Evolutionary conservation across 352 stramenopile genomes (phyloP).

Genomic region (Phytophthora macrochlamydospora): DNA sequence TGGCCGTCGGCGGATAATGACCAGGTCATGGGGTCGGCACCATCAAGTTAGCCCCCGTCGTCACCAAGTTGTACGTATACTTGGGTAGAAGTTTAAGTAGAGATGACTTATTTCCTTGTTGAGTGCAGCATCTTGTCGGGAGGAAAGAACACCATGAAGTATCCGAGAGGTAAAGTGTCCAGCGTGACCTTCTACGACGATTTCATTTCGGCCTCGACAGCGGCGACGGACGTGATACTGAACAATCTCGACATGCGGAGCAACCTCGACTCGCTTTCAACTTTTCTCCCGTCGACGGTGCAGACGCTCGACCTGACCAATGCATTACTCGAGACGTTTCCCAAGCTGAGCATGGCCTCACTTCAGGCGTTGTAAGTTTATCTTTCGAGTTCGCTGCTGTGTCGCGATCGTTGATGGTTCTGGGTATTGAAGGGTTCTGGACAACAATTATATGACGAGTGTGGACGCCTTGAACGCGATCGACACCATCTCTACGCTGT

Average conservation of each 20-base stretch:
- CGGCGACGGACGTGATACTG: conserved; percentile 32
- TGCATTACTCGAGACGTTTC: conserved; percentile 29
- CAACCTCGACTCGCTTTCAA: conserved; percentile 15
- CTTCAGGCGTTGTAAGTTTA: conserved; percentile 26
- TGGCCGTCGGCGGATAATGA: conserved; percentile 40
- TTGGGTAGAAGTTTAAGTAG: too few relatives aligned
- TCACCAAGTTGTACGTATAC: conserved; percentile 30
- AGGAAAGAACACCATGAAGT: conserved; percentile 18
- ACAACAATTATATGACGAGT: conserved; percentile 38
- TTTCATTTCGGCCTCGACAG: conserved; percentile 25
- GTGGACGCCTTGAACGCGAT: conserved; percentile 24
- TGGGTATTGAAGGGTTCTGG: conserved; percentile 12
- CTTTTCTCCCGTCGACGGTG: conserved; percentile 24
- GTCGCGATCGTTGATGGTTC: neutral
- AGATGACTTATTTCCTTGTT: neutral
- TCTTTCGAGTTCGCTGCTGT: neutral
- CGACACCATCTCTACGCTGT: conserved; percentile 28
- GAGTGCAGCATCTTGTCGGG: conserved; percentile 30
- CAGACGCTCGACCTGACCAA: conserved; percentile 31
- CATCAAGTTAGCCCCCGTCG: conserved; percentile 23
- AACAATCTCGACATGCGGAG: conserved; percentile 27
- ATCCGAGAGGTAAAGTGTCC: conserved; percentile 39
- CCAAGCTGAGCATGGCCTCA: conserved; percentile 18
- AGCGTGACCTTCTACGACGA: conserved; percentile 24
- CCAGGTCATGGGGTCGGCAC: conserved; percentile 25